Evolutionary conservation across 495 filamentous ascomycete genomes (phyloP), one percentile per base, ranked within the genome.

Genomic region (Cercophora sp.): DNA sequence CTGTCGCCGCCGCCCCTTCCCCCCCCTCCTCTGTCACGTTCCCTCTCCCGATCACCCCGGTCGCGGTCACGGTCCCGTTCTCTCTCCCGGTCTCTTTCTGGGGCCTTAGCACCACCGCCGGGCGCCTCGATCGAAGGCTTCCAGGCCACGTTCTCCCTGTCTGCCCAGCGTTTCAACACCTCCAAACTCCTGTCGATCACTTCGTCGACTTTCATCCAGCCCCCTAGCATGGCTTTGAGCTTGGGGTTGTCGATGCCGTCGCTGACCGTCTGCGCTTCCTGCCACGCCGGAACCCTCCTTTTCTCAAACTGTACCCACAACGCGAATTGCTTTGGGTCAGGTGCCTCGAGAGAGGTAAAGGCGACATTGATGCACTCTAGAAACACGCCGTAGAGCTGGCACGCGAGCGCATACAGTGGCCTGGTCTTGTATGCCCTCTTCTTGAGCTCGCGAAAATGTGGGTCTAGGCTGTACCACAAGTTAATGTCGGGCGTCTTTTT

Each of bases 121-220:
- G n/a, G n/a, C n/a, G n/a, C n/a, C n/a, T n/a, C n/a, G 4, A 66
- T 46, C 42, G 50, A 46, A 1, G 61, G 54, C 8, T 18, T 13
- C 70, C 70, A 74, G 11, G 49, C 50, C 0, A 71, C 58, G 3
- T 56, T 48, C 20, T 74, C 65, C 25, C 52, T 50, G n/a, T 62
- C 60, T 5, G 60, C 52, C 62, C 65, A 74, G 32, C 54, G 43
- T 6, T 55, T 53, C 56, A 73, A 51, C 8, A 68, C 39, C 31
- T 31, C 53, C 46, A 68, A 51, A 26, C 49, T 55, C 19, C 59
- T 58, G 8, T 22, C 44, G 9, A 64, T 52, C 3, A 55, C 63
- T 4, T 71, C 67, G 19, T 67, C 58, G 4, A 68, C 62, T 24
- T 41, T 57, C 5, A 58, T 64, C 71, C 70, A 74, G 5, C 69